Evolutionary conservation across 768 basidiomycete genomes (phyloP), one percentile per base, ranked within the genome.

Genomic region (Rhizopogon vinicolor): DNA sequence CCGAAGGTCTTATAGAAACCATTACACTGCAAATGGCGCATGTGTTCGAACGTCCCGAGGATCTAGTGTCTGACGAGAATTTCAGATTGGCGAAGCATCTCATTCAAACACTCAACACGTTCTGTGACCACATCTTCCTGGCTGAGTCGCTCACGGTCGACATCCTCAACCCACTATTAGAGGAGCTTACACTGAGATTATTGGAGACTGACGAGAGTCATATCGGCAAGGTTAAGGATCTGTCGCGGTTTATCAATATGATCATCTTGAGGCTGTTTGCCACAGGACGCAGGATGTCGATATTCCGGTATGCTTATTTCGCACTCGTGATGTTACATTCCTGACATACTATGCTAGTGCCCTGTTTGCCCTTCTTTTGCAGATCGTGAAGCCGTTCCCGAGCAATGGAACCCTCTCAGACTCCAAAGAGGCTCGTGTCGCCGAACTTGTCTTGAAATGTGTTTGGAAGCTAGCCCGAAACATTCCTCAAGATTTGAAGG

Each of bases 241-340:
- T 98, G 55, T 94, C 93, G 5, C 85, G 91, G 49, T 98, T 97
- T 71, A 95, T 99, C 73, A 99, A 99, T 71, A 95, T 98, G 91
- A 94, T 98, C 55, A 89, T 98, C 58, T 76, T 99, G 55, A 87
- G 95, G 33, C 69, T 97, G 53, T 96, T 99, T 74, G 89, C 93
- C 35, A 93, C 93, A 9, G 89, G 90, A 14, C 79, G 93, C 60
- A 80, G 90, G 55, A 93, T 93, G 81, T 87, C 93, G 0, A 87
- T 95, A 53, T 96, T 96, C 74, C 80, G 91, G 94, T 94, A 51
- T 65, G 87, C 63, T 18, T 25, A 44, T 54, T 28, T 28, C 12
- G 31, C 44, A 3, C 49, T 41, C 54, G 31, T 53, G 39, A 12
- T 58, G 10, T 54, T 16, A 50, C 41, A 50, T 56, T 29, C 49